Percentiles rank a stretch among this genome's conserved stretches.
Conservation (phyloP, 2,329 filamentous ascomycete genomes). For the Scopulariopsis brevicaulis region DNA sequence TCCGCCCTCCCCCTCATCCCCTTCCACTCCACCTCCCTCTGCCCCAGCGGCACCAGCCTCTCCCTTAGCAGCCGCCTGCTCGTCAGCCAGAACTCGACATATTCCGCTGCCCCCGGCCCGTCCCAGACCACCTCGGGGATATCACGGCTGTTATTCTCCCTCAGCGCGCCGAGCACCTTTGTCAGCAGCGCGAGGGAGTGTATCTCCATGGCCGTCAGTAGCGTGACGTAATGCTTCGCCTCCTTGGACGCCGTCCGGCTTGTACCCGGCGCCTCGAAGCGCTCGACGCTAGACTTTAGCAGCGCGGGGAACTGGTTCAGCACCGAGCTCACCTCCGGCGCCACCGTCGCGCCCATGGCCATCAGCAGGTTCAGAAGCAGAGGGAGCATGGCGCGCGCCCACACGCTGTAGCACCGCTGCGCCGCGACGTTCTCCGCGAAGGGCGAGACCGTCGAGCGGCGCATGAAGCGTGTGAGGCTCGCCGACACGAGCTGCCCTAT, state of each 20-base stretch:
- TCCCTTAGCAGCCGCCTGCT: conserved; percentile 59
- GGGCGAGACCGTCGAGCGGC: conserved; percentile 59
- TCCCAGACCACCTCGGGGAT: conserved; percentile 71
- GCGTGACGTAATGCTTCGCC: conserved; percentile 54
- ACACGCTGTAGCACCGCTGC: conserved; percentile 75
- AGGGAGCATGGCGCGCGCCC: conserved; percentile 79
- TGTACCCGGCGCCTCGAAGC: conserved; percentile 53
- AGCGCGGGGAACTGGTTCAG: conserved; percentile 82
- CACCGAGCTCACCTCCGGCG: conserved; percentile 75
- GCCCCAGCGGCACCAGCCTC: conserved; percentile 60
- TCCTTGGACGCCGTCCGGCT: conserved; percentile 35
- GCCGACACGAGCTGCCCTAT: conserved; percentile 70
- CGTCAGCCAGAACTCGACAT: conserved; percentile 71
- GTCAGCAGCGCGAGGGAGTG: conserved; percentile 70
- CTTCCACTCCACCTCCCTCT: conserved; percentile 58
- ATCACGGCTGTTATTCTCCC: conserved; percentile 55
- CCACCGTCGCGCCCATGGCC: conserved; percentile 69
- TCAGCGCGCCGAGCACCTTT: conserved; percentile 57
- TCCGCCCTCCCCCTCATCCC: conserved; percentile 24
- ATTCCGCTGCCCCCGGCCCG: conserved; percentile 58
- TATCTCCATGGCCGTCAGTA: conserved; percentile 63
- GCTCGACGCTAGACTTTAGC: conserved; percentile 57
- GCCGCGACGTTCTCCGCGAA: conserved; percentile 60
- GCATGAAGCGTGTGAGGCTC: conserved; percentile 67
- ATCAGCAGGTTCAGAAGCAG: conserved; percentile 80